A percentile compares a stretch with the other conserved stretches of the same genome.
Evolutionary conservation across 2,329 filamentous ascomycete species (phyloP).

Genomic region (Rhynchosporium graminicola): DNA sequence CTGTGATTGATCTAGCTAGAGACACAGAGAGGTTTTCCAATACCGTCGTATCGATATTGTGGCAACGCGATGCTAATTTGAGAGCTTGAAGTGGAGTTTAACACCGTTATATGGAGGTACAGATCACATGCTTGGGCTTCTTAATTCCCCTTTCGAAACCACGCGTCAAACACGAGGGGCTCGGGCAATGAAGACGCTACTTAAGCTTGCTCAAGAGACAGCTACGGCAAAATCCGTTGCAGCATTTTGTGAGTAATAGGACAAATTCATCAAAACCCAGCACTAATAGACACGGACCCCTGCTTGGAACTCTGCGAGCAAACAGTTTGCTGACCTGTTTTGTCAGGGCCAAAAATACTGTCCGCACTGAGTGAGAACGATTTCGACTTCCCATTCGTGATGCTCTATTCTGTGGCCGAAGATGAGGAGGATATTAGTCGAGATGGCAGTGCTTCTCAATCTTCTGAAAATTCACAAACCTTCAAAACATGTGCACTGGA

Average conservation of each 20-base stretch:
- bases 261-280: no score
- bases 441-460: conserved; percentile 62
- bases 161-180: conserved; percentile 74
- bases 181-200: conserved; percentile 73
- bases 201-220: conserved; percentile 74
- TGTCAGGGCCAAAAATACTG: conserved; percentile 57
- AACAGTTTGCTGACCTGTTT: background rate
- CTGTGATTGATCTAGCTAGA: no score
- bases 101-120: conserved; percentile 74
- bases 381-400: conserved; percentile 71
- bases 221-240: conserved; percentile 69
- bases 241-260: conserved; percentile 57
- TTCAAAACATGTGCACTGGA: conserved; percentile 69
- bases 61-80: background rate
- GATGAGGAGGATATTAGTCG: conserved; percentile 47
- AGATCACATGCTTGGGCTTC: conserved; percentile 71
- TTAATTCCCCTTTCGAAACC: conserved; percentile 80
- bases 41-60: no score
- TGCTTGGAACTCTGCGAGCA: background rate
- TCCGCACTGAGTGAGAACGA: conserved; percentile 71
- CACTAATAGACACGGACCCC: background rate
- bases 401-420: conserved; percentile 74
- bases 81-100: conserved; percentile 60
- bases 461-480: conserved; percentile 60
- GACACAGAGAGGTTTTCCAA: no score